Conservation (phyloP, 2,329 filamentous ascomycete species). For the Chalaropsis ovoidea region DNA sequence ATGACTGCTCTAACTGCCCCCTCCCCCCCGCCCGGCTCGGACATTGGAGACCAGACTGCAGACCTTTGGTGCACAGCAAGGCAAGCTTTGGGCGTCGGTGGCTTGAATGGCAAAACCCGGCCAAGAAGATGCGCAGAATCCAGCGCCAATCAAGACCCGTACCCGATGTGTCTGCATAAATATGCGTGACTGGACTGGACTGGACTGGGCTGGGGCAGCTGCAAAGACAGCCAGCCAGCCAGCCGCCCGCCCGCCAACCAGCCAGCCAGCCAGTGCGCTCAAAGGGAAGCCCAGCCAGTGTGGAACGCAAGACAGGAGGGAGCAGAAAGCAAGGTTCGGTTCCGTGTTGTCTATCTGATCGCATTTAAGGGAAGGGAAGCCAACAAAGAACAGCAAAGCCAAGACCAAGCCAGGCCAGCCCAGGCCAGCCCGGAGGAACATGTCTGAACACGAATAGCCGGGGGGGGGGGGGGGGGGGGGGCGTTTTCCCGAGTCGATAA, state of each 20-base stretch:
- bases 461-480: not conserved
- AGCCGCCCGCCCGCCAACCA: too few relatives aligned
- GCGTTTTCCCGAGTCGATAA: not conserved
- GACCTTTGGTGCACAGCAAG: not conserved
- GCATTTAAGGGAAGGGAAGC: not conserved
- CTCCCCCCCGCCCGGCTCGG: not conserved
- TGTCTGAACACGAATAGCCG: not conserved
- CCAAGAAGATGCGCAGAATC: slow-evolving; percentile 2
- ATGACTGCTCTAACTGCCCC: not conserved
- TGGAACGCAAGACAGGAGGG: not conserved
- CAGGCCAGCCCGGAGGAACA: too few relatives aligned
- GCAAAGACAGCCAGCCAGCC: too few relatives aligned
- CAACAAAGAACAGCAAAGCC: not conserved
- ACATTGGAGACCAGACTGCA: not conserved
- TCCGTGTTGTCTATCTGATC: not conserved
- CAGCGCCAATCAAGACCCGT: not conserved
- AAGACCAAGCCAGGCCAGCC: not conserved
- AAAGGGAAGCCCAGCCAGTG: not conserved
- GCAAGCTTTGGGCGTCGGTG: not conserved
- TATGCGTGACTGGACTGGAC: too few relatives aligned
- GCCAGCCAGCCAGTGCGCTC: too few relatives aligned
- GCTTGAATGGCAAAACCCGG: not conserved
- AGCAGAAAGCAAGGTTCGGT: slow-evolving; percentile 3
- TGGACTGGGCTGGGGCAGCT: too few relatives aligned
- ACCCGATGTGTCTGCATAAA: too few relatives aligned